Evolutionary conservation across 2,329 filamentous ascomycete species (phyloP), one percentile per base, ranked within the genome.

Genomic region (Fusarium longipes): DNA sequence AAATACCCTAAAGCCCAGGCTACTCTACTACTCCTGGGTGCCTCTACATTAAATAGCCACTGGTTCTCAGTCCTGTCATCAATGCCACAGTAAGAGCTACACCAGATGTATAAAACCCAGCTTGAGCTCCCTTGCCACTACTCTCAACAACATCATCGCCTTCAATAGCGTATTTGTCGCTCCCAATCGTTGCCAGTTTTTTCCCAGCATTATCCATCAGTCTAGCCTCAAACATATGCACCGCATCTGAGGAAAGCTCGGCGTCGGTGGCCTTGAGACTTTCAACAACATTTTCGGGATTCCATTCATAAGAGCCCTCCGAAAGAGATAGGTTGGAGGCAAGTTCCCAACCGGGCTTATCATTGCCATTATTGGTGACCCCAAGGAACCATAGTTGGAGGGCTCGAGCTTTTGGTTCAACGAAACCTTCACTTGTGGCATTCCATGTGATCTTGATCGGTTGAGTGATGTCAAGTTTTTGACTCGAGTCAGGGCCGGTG

Each of bases 391-490:
- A 42, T 8, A 57, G n/a, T 8, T 54, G 3, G 6, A 54, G 25
- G 8, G 15, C 15, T 0, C 7, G 27, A 5, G 48, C 48, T 1
- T 35, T 15, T 17, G 36, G 35, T 33, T 42, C 48, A 5, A n/a
- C 3, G 2, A 20, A 7, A 0, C 27, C 12, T 20, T 48, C 53
- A 5, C 4, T 40, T 4, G 10, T 52, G 14, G 36, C 15, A 9
- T 57, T 6, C 53, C 48, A 57, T 2, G 27, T 35, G 29, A 57
- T 57, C n/a, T 8, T 57, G 0, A 54, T 35, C 8, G 53, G 15
- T 2, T 57, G 15, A 35, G 29, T 20, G 6, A 57, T 27, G 3
- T 57, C 4, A 5, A 57, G 48, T 12, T 42, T 54, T 18, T 57
- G 4, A 3, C n/a, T 1, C 1, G 48, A 10, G 24, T 54, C 29